Percentiles rank a stretch among this genome's conserved stretches.
Evolutionary conservation across 768 basidiomycete species (phyloP).

Genomic region (Kwoniella shandongensis): DNA sequence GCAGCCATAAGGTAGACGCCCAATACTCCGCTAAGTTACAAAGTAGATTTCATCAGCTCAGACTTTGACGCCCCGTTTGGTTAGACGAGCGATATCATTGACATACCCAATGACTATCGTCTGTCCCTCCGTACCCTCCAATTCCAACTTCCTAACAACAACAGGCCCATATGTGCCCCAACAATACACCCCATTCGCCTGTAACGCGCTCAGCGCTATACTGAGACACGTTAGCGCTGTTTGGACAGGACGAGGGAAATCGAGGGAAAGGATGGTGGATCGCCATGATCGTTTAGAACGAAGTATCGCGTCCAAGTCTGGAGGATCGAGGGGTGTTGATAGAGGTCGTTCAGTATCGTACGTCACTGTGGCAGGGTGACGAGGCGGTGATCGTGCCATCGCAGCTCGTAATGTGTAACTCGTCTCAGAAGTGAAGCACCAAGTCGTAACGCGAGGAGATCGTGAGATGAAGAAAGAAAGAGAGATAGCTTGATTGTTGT

Average conservation of each 20-base stretch:
- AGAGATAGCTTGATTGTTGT: too few species aligned
- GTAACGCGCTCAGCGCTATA: slow-evolving; percentile 42
- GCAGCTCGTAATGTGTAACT: too few species aligned
- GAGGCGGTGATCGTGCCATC: slow-evolving; percentile 1
- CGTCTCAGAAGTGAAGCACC: too few species aligned
- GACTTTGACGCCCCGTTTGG: not conserved
- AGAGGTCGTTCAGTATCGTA: slow-evolving; percentile 12
- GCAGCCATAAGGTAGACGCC: slow-evolving; percentile 53
- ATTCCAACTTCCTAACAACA: slow-evolving; percentile 39
- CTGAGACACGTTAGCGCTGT: slow-evolving; percentile 40
- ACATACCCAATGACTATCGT: slow-evolving; percentile 50
- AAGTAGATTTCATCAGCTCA: slow-evolving; percentile 2
- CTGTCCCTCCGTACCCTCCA: slow-evolving; percentile 43
- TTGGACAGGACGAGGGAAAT: slow-evolving; percentile 8
- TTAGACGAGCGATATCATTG: not conserved
- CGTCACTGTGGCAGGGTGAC: slow-evolving; percentile 9
- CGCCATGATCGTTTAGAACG: slow-evolving; percentile 16
- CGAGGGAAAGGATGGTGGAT: slow-evolving; percentile 9
- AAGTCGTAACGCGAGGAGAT: too few species aligned
- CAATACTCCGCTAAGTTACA: slow-evolving; percentile 41
- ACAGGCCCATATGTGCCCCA: slow-evolving; percentile 53
- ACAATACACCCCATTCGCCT: slow-evolving; percentile 53
- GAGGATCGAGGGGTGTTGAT: slow-evolving; percentile 23
- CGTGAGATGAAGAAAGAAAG: too few species aligned
- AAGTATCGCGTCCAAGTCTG: slow-evolving; percentile 19